Conservation (phyloP, 2,329 filamentous ascomycete species). For the Aureobasidium zeae region DNA sequence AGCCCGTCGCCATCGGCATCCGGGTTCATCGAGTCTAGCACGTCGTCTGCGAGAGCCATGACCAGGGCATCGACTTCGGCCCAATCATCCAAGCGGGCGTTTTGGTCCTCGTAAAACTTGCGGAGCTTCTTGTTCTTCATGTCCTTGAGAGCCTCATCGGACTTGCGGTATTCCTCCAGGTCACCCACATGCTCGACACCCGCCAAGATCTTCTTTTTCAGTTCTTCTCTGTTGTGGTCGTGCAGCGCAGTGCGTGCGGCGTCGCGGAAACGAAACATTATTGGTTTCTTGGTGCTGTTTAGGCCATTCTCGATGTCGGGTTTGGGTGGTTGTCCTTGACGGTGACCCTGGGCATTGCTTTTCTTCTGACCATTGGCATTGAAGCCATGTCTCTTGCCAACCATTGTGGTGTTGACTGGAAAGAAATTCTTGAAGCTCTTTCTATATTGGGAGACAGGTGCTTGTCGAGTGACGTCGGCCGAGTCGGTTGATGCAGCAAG, state of each 20-base stretch:
- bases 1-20: constrained; percentile 49
- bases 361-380: too few relatives aligned
- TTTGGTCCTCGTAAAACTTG: constrained; percentile 47
- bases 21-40: constrained; percentile 52
- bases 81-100: constrained; percentile 48
- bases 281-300: constrained; percentile 23
- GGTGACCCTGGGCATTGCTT: too few relatives aligned
- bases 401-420: too few relatives aligned
- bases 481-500: constrained; percentile 2
- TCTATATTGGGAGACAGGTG: too few relatives aligned
- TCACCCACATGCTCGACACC: constrained; percentile 39
- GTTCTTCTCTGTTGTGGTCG: constrained; percentile 35
- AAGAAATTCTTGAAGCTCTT: too few relatives aligned
- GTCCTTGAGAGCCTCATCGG: constrained; percentile 40
- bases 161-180: constrained; percentile 43
- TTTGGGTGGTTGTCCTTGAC: too few relatives aligned
- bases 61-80: constrained; percentile 51
- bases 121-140: constrained; percentile 47
- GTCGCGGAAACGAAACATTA: constrained; percentile 39
- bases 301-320: constrained; percentile 19
- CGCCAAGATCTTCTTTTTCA: constrained; percentile 42
- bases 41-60: constrained; percentile 47
- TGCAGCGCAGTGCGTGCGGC: constrained; percentile 39
- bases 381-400: constrained; percentile 5
- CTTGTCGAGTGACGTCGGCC: constrained; percentile 12